Evolutionary conservation across 805 yeast genomes (phyloP), one percentile per base, ranked within the genome.

Genomic region (Sugiyamaella americana): DNA sequence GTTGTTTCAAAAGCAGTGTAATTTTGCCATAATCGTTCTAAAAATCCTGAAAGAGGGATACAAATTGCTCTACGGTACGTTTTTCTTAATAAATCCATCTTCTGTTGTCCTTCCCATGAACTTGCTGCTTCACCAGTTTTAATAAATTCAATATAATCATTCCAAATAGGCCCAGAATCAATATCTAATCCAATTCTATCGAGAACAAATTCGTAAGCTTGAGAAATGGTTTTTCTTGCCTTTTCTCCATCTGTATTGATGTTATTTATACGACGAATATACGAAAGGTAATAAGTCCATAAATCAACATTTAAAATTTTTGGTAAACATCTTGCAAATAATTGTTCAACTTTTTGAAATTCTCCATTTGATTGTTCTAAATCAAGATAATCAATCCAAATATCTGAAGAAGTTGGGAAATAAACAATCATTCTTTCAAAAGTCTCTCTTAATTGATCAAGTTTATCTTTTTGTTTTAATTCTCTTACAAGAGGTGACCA

Each of bases 1-100:
- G 80, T 82, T 56, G 81, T 86, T 64, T 91, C 98, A 80, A 93
- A 93, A 49, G 74, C 71, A 19, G 86, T 82, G 64, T 88, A 91
- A 43, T 71, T 79, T 49, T 76, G 70, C 98, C 98, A 91, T 47
- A 84, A 70, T 19, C 71, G 73, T 61, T 89, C 96, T 41, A 91
- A 67, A 50, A 80, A 78, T 19, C 23, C 18, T 42, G 75, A 74
- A 22, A 86, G 72, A 3, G 98, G 98, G n/a, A 80, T 73, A n/a
- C 75, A 69, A 17, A 88, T 71, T 52, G 84, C 79, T 49, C 76
- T 76, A 54, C 83, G 78, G 63, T 82, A 87, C 3, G 84, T 73
- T 51, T 79, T 80, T 56, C 98, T 74, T 40, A 84, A 76, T 58
- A 82, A 69, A 58, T 87, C 96, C 58, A 76, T 74, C 53, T 85